A percentile compares a stretch with the other conserved stretches of the same genome.
These are phyloP conservation scores for Colletotrichum camelliae DNA, from an alignment of 2,329 filamentous ascomycete genomes.

Conservation along the genomic window DNA sequence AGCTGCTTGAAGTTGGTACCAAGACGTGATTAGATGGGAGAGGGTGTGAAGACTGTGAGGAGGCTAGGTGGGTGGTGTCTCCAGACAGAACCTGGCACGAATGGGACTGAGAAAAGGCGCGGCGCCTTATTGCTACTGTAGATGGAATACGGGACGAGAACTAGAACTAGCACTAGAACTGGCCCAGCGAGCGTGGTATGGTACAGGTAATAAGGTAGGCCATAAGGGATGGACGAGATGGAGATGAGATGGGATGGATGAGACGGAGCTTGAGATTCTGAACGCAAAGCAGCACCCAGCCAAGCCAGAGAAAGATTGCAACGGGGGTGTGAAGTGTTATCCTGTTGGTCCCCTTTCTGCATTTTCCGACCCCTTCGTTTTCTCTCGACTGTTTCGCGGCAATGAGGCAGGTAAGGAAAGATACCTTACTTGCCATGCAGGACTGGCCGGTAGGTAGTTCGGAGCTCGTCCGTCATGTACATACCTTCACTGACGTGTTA, in stretches of 20 bases:
- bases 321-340: background rate
- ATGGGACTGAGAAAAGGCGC: background rate
- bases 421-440: background rate
- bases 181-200: background rate
- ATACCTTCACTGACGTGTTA: background rate
- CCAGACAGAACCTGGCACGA: background rate
- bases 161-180: background rate
- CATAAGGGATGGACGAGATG: background rate
- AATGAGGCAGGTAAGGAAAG: background rate
- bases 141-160: background rate
- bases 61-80: background rate
- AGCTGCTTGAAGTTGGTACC: background rate
- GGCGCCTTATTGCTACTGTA: background rate
- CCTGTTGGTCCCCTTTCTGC: background rate
- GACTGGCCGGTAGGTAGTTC: background rate
- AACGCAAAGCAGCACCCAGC: background rate
- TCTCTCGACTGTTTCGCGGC: constrained; percentile 5
- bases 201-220: background rate
- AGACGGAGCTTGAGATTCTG: background rate
- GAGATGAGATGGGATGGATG: constrained; percentile 13
- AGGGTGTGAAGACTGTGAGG: background rate
- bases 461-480: background rate
- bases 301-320: background rate
- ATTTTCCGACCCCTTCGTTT: background rate
- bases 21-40: background rate